Conservation (phyloP, 2,329 filamentous ascomycete genomes). For the Beauveria rudraprayagi region DNA sequence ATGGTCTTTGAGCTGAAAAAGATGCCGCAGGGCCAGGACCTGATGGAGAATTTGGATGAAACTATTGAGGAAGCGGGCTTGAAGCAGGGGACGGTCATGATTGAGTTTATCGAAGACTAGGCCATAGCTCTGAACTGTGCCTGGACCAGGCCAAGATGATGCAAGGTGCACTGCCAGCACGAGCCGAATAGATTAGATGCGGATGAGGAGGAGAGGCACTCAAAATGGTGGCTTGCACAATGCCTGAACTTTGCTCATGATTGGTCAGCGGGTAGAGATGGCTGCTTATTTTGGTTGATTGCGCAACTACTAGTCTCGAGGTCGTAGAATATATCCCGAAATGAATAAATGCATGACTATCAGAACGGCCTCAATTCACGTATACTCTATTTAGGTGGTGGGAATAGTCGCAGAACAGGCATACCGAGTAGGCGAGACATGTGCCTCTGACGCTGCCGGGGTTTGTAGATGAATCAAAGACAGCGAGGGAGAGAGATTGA, state of each 20-base stretch:
- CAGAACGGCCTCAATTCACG: too few relatives aligned
- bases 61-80: slow-evolving; percentile 75
- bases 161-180: neutral
- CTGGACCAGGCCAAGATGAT: too few relatives aligned
- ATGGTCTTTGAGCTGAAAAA: slow-evolving; percentile 79
- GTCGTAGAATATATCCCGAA: neutral
- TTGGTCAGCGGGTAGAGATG: neutral
- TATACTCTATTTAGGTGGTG: too few relatives aligned
- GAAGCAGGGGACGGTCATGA: slow-evolving; percentile 91
- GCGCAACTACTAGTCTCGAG: neutral
- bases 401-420: too few relatives aligned
- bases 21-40: slow-evolving; percentile 69
- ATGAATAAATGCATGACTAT: neutral
- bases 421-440: neutral
- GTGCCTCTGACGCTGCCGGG: neutral
- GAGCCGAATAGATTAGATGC: neutral
- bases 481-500: neutral
- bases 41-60: slow-evolving; percentile 66
- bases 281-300: neutral
- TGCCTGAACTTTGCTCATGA: neutral
- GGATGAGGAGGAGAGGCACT: neutral
- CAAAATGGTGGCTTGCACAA: neutral
- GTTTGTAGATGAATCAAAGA: neutral
- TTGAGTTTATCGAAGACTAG: slow-evolving; percentile 68
- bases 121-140: neutral